These are phyloP conservation scores for Allantophomopsis lycopodina DNA, from an alignment of 2,329 filamentous ascomycete genomes.

Conservation along the genomic window DNA sequence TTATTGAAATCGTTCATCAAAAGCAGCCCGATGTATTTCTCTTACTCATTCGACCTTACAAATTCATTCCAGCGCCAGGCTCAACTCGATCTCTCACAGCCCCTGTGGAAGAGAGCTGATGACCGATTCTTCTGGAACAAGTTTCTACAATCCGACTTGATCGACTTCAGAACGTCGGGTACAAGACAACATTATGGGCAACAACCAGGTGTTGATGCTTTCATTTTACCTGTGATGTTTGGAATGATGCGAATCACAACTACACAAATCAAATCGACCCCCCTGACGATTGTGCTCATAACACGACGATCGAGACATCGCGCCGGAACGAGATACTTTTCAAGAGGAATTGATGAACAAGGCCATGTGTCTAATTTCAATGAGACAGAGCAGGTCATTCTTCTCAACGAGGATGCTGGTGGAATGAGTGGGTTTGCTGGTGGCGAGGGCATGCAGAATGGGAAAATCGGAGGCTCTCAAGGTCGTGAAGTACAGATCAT, in stretches of 20 bases:
- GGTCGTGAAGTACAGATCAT: conserved; percentile 76
- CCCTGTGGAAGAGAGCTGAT: conserved; percentile 85
- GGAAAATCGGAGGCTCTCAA: conserved; percentile 42
- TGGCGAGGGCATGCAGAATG: conserved; percentile 62
- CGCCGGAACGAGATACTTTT: conserved; percentile 88
- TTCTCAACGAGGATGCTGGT: conserved; percentile 70
- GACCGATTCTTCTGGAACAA: conserved; percentile 99
- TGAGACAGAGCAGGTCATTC: conserved; percentile 86
- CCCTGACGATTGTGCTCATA: conserved; percentile 76
- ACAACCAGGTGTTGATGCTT: conserved; percentile 73
- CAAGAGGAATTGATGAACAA: conserved; percentile 81
- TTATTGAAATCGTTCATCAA: conserved; percentile 74
- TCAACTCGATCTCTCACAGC: conserved; percentile 53
- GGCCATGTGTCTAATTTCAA: conserved; percentile 98
- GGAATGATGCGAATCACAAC: conserved; percentile 88
- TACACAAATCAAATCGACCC: conserved; percentile 72
- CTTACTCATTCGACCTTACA: conserved; percentile 91
- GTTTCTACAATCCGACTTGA: conserved; percentile 81
- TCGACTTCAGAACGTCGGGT: conserved; percentile 63
- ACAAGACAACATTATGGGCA: conserved; percentile 50
- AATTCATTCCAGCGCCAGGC: conserved; percentile 94
- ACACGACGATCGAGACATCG: conserved; percentile 80
- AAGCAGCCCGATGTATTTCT: conserved; percentile 89
- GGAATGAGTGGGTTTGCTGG: conserved; percentile 72
- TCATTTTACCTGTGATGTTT: conserved; percentile 89